These are phyloP conservation scores for Setaria viridis DNA, from an alignment of 202 grass and related monocot species.

Conservation along the genomic window DNA sequence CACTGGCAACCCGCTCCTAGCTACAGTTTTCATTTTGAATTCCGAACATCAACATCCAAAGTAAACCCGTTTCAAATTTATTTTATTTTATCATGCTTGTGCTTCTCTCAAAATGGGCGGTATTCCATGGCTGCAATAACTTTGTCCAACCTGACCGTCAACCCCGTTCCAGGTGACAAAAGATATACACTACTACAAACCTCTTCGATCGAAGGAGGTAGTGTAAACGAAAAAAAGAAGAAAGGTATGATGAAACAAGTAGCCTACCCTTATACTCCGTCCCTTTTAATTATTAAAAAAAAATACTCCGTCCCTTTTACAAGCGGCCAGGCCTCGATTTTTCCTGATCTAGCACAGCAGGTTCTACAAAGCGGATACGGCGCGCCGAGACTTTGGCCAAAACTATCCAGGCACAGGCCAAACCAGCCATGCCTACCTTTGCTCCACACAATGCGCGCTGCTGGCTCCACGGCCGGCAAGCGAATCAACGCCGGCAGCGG, in stretches of 20 bases:
- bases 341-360: not conserved
- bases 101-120: not conserved
- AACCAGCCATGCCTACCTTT: not conserved
- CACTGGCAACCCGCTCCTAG: not conserved
- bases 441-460: conserved; percentile 14
- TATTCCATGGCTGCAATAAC: not conserved
- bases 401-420: not conserved
- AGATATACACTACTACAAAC: no score
- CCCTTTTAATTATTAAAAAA: not conserved
- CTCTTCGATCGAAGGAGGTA: no score
- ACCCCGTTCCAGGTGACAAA: no score
- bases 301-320: not conserved
- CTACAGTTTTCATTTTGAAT: not conserved
- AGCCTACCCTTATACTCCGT: no score
- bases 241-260: no score
- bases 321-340: not conserved
- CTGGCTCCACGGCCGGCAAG: not conserved
- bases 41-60: not conserved
- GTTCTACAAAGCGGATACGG: not conserved
- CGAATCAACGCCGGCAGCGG: not conserved
- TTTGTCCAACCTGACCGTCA: not conserved
- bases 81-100: not conserved
- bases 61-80: not conserved
- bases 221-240: no score
- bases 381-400: not conserved